Percentiles rank a stretch among this genome's conserved stretches.
These are phyloP conservation scores for Xylogone sp. DNA, from an alignment of 2,329 filamentous ascomycete genomes.

Conservation along the genomic window DNA sequence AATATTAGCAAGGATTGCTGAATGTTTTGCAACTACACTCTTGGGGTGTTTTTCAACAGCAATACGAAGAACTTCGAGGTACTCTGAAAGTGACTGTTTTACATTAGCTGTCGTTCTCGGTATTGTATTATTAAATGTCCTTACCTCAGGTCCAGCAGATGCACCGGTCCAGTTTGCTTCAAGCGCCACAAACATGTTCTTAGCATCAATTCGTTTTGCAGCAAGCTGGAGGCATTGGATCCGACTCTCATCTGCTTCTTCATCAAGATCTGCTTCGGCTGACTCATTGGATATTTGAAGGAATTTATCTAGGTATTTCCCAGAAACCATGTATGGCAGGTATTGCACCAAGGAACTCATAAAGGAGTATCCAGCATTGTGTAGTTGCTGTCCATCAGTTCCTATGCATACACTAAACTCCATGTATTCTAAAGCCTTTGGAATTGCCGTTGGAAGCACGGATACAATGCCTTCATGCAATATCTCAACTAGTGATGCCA, in stretches of 20 bases:
- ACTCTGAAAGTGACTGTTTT: slow-evolving; percentile 60
- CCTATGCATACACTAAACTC: slow-evolving; percentile 54
- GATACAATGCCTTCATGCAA: slow-evolving; percentile 83
- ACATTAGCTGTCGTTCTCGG: slow-evolving; percentile 13
- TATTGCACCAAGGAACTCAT: slow-evolving; percentile 76
- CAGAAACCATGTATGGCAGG: slow-evolving; percentile 85
- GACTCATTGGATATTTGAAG: slow-evolving; percentile 71
- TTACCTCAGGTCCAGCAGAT: slow-evolving; percentile 58
- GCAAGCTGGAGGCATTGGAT: slow-evolving; percentile 68
- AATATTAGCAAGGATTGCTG: slow-evolving; percentile 62
- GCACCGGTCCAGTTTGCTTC: slow-evolving; percentile 69
- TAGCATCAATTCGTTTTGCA: slow-evolving; percentile 73
- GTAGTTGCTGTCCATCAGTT: slow-evolving; percentile 58
- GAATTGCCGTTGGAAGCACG: slow-evolving; percentile 72
- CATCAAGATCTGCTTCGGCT: slow-evolving; percentile 56
- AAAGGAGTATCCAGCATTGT: slow-evolving; percentile 79
- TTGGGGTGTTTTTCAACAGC: slow-evolving; percentile 78
- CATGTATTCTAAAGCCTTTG: slow-evolving; percentile 68
- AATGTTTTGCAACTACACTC: slow-evolving; percentile 71
- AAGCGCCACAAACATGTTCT: slow-evolving; percentile 70
- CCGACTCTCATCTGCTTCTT: slow-evolving; percentile 61
- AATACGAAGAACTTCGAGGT: slow-evolving; percentile 64
- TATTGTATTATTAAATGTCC: slow-evolving; percentile 19
- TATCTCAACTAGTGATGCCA: slow-evolving; percentile 86
- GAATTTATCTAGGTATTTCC: slow-evolving; percentile 67